Percentiles rank a stretch among this genome's conserved stretches.
These are phyloP conservation scores for Priceomyces castillae DNA, from an alignment of 805 yeast genomes.

Conservation along the genomic window DNA sequence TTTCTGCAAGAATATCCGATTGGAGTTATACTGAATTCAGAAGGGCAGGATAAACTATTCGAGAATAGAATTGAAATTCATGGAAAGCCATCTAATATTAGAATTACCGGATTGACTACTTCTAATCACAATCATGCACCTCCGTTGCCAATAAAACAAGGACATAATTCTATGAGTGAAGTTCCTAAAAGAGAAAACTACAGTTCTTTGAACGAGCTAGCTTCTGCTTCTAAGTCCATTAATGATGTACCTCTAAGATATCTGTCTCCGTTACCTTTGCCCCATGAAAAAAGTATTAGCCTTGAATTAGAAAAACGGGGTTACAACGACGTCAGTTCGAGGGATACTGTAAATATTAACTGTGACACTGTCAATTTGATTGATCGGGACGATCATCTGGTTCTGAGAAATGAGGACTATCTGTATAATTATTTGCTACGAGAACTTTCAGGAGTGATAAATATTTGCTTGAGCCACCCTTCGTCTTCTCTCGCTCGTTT, in stretches of 20 bases:
- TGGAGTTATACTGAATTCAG: slow-evolving; percentile 11
- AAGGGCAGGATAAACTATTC: background rate
- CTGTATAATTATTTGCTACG: slow-evolving; percentile 5
- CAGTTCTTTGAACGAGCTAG: background rate
- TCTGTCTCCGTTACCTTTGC: slow-evolving; percentile 31
- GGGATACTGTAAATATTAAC: background rate
- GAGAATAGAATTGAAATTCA: slow-evolving; percentile 7
- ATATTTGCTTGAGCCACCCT: slow-evolving; percentile 4
- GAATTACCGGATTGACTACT: slow-evolving; percentile 1
- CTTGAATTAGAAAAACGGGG: background rate
- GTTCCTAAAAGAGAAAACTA: background rate
- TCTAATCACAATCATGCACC: slow-evolving; percentile 14
- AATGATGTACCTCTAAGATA: slow-evolving; percentile 24
- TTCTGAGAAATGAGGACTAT: background rate
- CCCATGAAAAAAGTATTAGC: slow-evolving; percentile 7
- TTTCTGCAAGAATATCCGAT: slow-evolving; percentile 49
- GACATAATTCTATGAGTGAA: background rate
- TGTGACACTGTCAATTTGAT: slow-evolving; percentile 13
- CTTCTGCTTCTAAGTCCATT: too few relatives aligned
- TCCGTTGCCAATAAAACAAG: background rate
- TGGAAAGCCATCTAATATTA: slow-evolving; percentile 16
- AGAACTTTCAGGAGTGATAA: slow-evolving; percentile 17
- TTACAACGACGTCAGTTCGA: background rate
- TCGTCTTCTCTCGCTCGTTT: slow-evolving; percentile 2
- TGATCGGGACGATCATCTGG: slow-evolving; percentile 15